phyloP scores from a whole-genome alignment of 2,329 filamentous ascomycete species.

The Zasmidium angulare region DNA sequence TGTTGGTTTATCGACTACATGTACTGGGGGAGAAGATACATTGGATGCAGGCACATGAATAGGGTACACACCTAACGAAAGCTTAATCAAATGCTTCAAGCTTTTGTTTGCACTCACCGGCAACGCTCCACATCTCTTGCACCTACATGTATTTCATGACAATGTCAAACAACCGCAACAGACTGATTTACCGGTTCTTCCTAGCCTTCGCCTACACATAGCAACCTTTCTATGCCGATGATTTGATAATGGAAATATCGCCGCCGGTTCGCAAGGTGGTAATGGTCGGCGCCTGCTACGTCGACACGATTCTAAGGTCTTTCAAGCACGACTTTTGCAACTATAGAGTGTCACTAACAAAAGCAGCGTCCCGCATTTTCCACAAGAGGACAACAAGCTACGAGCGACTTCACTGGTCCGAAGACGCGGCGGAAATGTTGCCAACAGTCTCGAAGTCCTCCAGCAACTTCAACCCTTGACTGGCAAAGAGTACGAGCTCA shows the following conservation, averaged over 20 bases:
- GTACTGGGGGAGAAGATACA: too few relatives aligned
- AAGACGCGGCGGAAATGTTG: slow-evolving; percentile 12
- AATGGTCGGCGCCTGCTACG: slow-evolving; percentile 13
- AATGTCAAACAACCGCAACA: too few relatives aligned
- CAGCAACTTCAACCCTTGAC: slow-evolving; percentile 2
- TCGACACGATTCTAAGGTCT: slow-evolving; percentile 15
- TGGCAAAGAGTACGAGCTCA: neutral
- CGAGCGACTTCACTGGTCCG: slow-evolving; percentile 3
- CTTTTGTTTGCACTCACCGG: too few relatives aligned
- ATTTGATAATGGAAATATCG: neutral
- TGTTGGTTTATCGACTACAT: too few relatives aligned
- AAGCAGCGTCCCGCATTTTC: slow-evolving; percentile 9
- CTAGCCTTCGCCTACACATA: neutral
- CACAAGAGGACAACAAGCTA: slow-evolving; percentile 14
- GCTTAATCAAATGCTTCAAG: too few relatives aligned
- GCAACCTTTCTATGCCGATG: neutral
- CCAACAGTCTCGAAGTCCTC: slow-evolving; percentile 15
- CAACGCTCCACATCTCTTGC: too few relatives aligned
- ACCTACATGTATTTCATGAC: too few relatives aligned
- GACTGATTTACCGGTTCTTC: too few relatives aligned
- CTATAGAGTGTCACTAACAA: neutral
- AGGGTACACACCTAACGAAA: too few relatives aligned
- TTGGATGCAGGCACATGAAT: too few relatives aligned
- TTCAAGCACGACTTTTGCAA: neutral
- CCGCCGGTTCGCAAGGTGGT: neutral